phyloP scores from a whole-genome alignment of 208 protist species.

The Wallacemonas sp. region DNA sequence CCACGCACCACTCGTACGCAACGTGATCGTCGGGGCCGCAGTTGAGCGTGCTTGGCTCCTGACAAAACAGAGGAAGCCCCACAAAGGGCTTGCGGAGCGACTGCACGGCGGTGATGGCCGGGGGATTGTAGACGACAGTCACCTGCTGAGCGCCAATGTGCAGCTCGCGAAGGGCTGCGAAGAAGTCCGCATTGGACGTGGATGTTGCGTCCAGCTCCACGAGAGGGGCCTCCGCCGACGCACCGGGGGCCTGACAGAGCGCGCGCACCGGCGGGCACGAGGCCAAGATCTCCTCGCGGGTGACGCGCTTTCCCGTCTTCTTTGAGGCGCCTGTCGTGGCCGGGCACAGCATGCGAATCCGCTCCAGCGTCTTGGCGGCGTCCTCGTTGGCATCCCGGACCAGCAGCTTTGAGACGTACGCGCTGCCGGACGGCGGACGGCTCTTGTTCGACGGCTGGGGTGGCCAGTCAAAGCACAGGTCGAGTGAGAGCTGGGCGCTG shows the following conservation, averaged over 20 bases:
- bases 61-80: conserved; percentile 72
- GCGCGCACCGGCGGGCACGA: conserved; percentile 53
- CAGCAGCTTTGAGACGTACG: conserved; percentile 61
- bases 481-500: conserved; percentile 39
- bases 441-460: neutral
- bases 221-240: conserved; percentile 20
- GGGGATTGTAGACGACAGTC: conserved; percentile 69
- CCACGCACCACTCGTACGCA: conserved; percentile 74
- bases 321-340: conserved; percentile 18
- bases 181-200: conserved; percentile 64
- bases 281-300: conserved; percentile 52
- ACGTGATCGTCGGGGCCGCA: conserved; percentile 47
- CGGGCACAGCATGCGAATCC: conserved; percentile 75
- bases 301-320: conserved; percentile 28
- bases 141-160: conserved; percentile 42
- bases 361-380: conserved; percentile 69
- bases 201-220: conserved; percentile 57
- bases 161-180: conserved; percentile 50
- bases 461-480: conserved; percentile 35
- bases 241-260: conserved; percentile 30
- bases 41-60: conserved; percentile 24
- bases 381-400: conserved; percentile 56
- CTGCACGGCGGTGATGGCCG: conserved; percentile 67
- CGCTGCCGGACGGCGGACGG: no score
- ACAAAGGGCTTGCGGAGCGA: conserved; percentile 62